Evolutionary conservation across 805 yeast species (phyloP).

Genomic region (Yarrowia deformans): DNA sequence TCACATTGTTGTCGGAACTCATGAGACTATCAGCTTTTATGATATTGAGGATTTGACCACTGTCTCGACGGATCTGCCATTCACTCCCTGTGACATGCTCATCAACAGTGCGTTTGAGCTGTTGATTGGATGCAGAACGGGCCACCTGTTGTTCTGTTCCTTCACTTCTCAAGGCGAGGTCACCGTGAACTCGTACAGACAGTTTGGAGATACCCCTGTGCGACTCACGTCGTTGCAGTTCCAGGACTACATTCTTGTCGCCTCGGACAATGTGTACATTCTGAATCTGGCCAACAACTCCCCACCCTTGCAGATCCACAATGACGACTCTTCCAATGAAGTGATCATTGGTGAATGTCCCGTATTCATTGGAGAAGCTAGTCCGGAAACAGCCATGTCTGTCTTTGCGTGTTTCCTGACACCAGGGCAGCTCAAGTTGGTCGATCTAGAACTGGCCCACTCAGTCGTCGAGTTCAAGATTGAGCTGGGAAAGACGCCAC

Average conservation of each 20-base stretch:
- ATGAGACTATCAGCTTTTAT: conserved; percentile 10
- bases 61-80: conserved; percentile 2
- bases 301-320: conserved; percentile 10
- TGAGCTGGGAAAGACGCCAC: conserved; percentile 14
- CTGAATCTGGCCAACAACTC: conserved; percentile 12
- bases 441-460: conserved; percentile 11
- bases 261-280: conserved; percentile 20
- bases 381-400: conserved; percentile 19
- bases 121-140: conserved; percentile 26
- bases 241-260: conserved; percentile 21
- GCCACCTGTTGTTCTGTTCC: conserved; percentile 10
- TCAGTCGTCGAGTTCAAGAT: conserved; percentile 2
- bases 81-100: conserved; percentile 29
- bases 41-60: conserved; percentile 20
- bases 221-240: conserved; percentile 10
- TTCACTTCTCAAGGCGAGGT: conserved; percentile 1
- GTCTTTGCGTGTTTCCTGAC: conserved; percentile 16
- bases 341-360: conserved; percentile 23
- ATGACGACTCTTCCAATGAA: not conserved
- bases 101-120: conserved; percentile 6
- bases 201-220: conserved; percentile 24
- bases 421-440: conserved; percentile 11
- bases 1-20: conserved; percentile 28
- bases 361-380: conserved; percentile 23
- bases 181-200: conserved; percentile 15